Evolutionary conservation across 495 filamentous ascomycete genomes (phyloP).

Genomic region (Aspergillus hancockii): DNA sequence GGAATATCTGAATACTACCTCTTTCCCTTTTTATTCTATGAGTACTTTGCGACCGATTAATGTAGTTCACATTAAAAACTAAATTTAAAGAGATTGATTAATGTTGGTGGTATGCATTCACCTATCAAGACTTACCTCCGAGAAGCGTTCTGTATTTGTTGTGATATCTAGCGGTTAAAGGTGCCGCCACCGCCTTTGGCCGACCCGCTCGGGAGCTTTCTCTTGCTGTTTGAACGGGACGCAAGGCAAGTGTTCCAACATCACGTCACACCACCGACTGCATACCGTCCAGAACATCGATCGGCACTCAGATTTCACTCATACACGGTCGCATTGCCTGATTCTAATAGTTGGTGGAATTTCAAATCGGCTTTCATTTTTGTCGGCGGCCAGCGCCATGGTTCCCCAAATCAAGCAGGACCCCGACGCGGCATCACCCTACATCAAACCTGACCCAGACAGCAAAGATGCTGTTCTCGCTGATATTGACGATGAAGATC

Average conservation of each 20-base stretch:
- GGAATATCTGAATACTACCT: too few relatives aligned
- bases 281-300: neutral
- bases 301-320: neutral
- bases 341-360: neutral
- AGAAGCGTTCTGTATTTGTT: neutral
- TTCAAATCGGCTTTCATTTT: neutral
- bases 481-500: constrained; percentile 68
- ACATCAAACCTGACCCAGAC: constrained; percentile 72
- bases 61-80: too few relatives aligned
- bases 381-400: constrained; percentile 21
- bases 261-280: constrained; percentile 15
- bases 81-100: too few relatives aligned
- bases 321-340: constrained; percentile 12
- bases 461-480: constrained; percentile 55
- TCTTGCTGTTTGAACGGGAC: constrained; percentile 8
- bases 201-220: constrained; percentile 10
- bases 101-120: neutral
- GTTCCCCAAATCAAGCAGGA: constrained; percentile 42
- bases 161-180: constrained; percentile 3
- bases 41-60: too few relatives aligned
- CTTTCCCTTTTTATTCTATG: too few relatives aligned
- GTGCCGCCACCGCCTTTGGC: constrained; percentile 20
- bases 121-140: neutral
- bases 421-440: constrained; percentile 37
- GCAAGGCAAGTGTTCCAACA: constrained; percentile 14